Conservation (phyloP, 1,139 yeast species). For the Pichia sp. region DNA sequence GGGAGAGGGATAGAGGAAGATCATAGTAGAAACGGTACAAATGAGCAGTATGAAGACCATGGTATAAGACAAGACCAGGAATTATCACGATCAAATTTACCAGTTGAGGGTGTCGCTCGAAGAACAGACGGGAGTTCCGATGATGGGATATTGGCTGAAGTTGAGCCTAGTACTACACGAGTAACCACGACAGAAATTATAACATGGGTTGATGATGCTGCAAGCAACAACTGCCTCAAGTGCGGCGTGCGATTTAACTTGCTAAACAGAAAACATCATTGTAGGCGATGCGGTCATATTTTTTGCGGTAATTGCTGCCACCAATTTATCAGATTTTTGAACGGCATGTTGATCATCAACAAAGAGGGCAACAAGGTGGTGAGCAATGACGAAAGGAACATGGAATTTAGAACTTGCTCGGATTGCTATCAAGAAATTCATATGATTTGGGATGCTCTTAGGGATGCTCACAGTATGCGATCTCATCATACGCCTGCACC, state of each 20-base stretch:
- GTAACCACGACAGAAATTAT: constrained; percentile 25
- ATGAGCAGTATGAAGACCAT: too few relatives aligned
- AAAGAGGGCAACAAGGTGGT: constrained; percentile 15
- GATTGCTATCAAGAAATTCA: constrained; percentile 56
- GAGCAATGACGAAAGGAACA: not conserved
- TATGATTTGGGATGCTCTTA: constrained; percentile 30
- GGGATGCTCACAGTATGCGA: not conserved
- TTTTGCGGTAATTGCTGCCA: constrained; percentile 64
- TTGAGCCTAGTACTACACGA: not conserved
- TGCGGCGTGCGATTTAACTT: constrained; percentile 56
- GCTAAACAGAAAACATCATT: constrained; percentile 81
- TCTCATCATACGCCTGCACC: too few relatives aligned
- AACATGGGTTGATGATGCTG: constrained; percentile 75
- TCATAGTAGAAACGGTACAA: too few relatives aligned
- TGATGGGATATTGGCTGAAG: not conserved
- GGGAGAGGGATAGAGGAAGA: too few relatives aligned
- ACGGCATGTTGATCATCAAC: constrained; percentile 39
- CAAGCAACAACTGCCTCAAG: constrained; percentile 47
- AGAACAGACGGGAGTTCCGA: too few relatives aligned
- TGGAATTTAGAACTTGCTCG: constrained; percentile 53
- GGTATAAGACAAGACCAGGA: too few relatives aligned
- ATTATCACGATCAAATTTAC: too few relatives aligned
- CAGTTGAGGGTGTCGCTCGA: too few relatives aligned
- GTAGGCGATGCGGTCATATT: constrained; percentile 76
- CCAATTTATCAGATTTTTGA: constrained; percentile 34